Conservation (phyloP, 2,329 filamentous ascomycete genomes). For the Thielaviopsis ethacetica region DNA sequence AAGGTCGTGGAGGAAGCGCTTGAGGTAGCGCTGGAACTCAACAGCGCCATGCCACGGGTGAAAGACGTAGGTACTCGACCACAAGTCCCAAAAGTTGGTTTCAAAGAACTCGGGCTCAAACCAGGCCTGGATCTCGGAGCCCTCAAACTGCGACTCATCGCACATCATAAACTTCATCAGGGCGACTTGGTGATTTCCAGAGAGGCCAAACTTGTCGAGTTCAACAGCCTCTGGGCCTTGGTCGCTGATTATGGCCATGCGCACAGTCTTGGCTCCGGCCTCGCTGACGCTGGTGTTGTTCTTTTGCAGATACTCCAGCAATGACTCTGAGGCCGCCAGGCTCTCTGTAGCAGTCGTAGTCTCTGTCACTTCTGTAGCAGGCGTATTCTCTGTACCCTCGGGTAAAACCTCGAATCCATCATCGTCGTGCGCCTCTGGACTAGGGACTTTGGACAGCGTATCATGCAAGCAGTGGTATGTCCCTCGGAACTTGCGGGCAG, state of each 20-base stretch:
- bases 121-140: slow-evolving; percentile 16
- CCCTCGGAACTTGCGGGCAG: slow-evolving; percentile 20
- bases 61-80: slow-evolving; percentile 21
- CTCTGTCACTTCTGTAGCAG: neutral
- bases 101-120: slow-evolving; percentile 18
- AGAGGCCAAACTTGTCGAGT: slow-evolving; percentile 8
- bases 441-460: slow-evolving; percentile 11
- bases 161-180: slow-evolving; percentile 20
- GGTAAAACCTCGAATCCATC: neutral
- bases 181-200: slow-evolving; percentile 8
- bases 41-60: slow-evolving; percentile 22
- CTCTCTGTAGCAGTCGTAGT: no score
- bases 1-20: slow-evolving; percentile 19
- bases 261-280: neutral
- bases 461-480: slow-evolving; percentile 20
- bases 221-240: slow-evolving; percentile 7
- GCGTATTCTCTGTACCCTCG: neutral
- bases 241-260: slow-evolving; percentile 1
- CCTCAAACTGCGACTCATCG: slow-evolving; percentile 16
- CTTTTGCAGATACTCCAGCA: slow-evolving; percentile 10
- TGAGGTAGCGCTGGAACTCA: slow-evolving; percentile 21
- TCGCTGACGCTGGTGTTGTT: neutral
- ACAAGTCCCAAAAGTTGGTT: slow-evolving; percentile 23
- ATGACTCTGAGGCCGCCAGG: slow-evolving; percentile 1
- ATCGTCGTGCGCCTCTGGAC: neutral